These are phyloP conservation scores for Fraxinus baroniana DNA, from an alignment of 305 asterid species.

Conservation along the genomic window DNA sequence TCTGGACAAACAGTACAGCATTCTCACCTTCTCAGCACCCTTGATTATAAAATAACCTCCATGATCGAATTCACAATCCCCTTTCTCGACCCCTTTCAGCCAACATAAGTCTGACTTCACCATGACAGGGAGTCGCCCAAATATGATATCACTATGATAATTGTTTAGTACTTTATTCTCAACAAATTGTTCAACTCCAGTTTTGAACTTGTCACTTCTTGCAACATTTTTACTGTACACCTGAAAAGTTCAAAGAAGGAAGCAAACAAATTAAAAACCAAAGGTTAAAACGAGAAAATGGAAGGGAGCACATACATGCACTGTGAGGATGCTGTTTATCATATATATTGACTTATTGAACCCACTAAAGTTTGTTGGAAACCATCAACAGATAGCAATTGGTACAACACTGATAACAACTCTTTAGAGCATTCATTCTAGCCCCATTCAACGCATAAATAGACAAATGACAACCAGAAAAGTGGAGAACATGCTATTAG, in stretches of 20 bases:
- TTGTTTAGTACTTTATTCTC: slow-evolving; percentile 46
- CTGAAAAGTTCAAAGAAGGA: slow-evolving; percentile 35
- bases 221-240: slow-evolving; percentile 61
- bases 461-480: background rate
- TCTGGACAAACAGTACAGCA: background rate
- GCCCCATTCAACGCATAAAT: background rate
- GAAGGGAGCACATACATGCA: background rate
- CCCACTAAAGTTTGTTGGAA: background rate
- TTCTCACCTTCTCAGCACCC: slow-evolving; percentile 93
- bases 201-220: slow-evolving; percentile 76
- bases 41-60: slow-evolving; percentile 93
- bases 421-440: background rate
- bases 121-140: slow-evolving; percentile 96
- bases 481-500: background rate
- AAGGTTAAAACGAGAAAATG: background rate
- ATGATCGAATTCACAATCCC: slow-evolving; percentile 77
- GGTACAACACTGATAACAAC: background rate
- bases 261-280: background rate
- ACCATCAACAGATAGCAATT: background rate
- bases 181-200: slow-evolving; percentile 57
- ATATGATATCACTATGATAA: slow-evolving; percentile 31
- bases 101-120: slow-evolving; percentile 79
- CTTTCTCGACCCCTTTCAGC: slow-evolving; percentile 48
- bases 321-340: background rate
- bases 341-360: background rate